Evolutionary conservation across 148 eudicot species (phyloP), one percentile per base, ranked within the genome.

Genomic region (Spergularia bocconei): DNA sequence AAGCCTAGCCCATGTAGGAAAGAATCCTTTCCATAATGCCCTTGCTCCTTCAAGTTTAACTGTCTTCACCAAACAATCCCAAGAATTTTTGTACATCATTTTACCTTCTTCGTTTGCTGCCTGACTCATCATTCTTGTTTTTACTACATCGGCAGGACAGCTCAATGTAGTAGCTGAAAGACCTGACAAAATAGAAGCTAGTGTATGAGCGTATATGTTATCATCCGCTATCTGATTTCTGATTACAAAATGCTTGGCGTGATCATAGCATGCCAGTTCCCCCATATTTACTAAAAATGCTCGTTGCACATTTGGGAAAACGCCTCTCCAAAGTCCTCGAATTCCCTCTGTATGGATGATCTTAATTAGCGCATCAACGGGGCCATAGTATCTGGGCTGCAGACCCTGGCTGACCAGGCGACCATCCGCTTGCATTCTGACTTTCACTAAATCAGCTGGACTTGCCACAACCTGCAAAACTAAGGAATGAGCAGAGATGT

Each of bases 1-100:
- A 74, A 93, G 97, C 85, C 97, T 89, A 39, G 98, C 90, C 98
- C 98, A 93, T 7, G 98, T 93, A 41, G 98, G 98, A 70, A 93
- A 82, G 71, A 93, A 93, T 39, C 96, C 98, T 79, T 88, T 93
- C 92, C 92, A 93, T 74, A 93, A 77, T 14, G 98, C 93, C 66
- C 84, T 81, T 4, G 81, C 74, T 25, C 97, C 97, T 80, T 89
- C 94, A 74, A 84, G 29, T 72, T 63, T 91, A 50, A 88, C 84
- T 16, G 94, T 93, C 82, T 93, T 91, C 82, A 82, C 88, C 80
- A 93, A 81, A 82, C 98, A 93, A 73, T 93, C 91, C 80, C 69
- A 89, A 14, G 97, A 89, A 71, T 82, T 91, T 74, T 56, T 82
- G 77, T 89, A 91, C 75, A 82, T 83, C 51, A 82, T 33, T 47